Conservation (phyloP, 768 basidiomycete species). For the Podaxis mareebaensis region DNA sequence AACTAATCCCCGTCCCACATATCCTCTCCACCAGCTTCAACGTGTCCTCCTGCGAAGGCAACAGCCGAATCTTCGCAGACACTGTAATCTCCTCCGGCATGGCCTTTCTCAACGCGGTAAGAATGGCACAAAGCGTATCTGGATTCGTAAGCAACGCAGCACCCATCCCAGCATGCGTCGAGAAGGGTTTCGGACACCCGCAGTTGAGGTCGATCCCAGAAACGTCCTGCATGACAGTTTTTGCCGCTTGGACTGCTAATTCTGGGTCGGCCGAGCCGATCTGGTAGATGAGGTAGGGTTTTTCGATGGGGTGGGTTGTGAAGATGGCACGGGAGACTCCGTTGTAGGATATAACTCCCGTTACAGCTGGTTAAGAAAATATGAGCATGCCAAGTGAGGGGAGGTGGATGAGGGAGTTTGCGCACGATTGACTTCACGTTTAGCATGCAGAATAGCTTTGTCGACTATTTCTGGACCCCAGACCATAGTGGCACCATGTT, state of each 20-base stretch:
- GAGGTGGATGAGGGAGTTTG: constrained; percentile 15
- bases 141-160: constrained; percentile 92
- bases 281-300: constrained; percentile 93
- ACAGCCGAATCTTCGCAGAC: constrained; percentile 90
- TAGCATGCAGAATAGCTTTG: constrained; percentile 87
- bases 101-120: constrained; percentile 70
- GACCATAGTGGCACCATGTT: constrained; percentile 91
- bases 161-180: constrained; percentile 93
- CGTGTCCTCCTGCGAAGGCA: constrained; percentile 86
- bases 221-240: constrained; percentile 82
- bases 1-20: constrained; percentile 82
- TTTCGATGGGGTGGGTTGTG: constrained; percentile 92
- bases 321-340: constrained; percentile 87
- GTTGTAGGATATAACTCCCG: constrained; percentile 86
- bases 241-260: constrained; percentile 90
- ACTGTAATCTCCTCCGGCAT: constrained; percentile 81
- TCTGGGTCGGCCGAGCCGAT: constrained; percentile 90
- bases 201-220: constrained; percentile 97
- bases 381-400: not conserved
- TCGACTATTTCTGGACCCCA: constrained; percentile 98
- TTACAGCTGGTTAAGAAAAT: constrained; percentile 51
- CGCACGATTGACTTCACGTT: constrained; percentile 86
- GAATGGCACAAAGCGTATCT: constrained; percentile 86
- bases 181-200: constrained; percentile 96
- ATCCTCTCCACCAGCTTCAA: constrained; percentile 88